A percentile compares a stretch with the other conserved stretches of the same genome.
These are phyloP conservation scores for Acmispon strigosus DNA, from an alignment of 306 rosid species.

Conservation along the genomic window DNA sequence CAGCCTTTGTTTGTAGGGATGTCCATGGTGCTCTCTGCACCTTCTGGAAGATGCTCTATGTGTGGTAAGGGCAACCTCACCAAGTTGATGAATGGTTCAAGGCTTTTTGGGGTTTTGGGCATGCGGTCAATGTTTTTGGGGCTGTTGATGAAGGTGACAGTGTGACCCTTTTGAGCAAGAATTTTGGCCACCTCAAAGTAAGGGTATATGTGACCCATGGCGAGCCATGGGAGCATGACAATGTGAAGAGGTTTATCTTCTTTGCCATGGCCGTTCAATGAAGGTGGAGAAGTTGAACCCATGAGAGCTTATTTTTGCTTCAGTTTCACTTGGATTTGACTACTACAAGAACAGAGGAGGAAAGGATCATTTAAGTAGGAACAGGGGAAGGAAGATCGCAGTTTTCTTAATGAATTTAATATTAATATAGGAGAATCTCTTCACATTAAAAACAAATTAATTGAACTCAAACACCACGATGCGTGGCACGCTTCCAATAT, in stretches of 20 bases:
- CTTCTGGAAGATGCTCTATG: conserved; percentile 21
- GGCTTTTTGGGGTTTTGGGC: conserved; percentile 24
- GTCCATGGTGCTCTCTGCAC: conserved; percentile 35
- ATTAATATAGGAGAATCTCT: no score
- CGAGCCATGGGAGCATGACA: conserved; percentile 49
- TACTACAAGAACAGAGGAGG: no score
- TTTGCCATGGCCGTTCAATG: background rate
- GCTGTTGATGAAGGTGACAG: conserved; percentile 36
- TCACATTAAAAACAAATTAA: no score
- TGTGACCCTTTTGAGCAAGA: conserved; percentile 45
- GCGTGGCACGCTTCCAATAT: no score
- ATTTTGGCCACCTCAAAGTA: conserved; percentile 35
- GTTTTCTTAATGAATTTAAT: no score
- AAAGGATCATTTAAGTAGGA: no score
- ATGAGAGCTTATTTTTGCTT: no score
- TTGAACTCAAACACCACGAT: no score
- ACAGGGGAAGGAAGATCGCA: no score
- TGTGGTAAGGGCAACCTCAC: conserved; percentile 26
- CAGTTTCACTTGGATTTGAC: no score
- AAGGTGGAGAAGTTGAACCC: background rate
- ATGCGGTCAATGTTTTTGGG: conserved; percentile 38
- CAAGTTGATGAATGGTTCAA: conserved; percentile 10
- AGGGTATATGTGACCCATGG: conserved; percentile 40
- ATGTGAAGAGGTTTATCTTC: conserved; percentile 29
- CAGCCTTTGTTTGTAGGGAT: conserved; percentile 14